Conservation (phyloP, 257 asterid genomes). For the Solanum neorickii region DNA sequence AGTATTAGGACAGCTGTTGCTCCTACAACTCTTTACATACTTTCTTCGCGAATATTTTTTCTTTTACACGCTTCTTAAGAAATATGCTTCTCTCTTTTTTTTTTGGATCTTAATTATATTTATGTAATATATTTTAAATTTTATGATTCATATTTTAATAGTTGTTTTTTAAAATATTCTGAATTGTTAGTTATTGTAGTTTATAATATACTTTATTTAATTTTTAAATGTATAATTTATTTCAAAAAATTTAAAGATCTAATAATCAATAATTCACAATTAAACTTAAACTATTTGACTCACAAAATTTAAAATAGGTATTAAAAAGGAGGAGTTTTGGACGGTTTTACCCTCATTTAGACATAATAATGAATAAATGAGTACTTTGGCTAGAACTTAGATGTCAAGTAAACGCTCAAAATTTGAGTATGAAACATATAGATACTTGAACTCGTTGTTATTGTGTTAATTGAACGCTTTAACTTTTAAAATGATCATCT, state of each 20-base stretch:
- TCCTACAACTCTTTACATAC: not conserved
- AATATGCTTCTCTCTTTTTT: fast-evolving
- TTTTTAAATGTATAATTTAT: no score
- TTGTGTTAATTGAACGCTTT: not conserved
- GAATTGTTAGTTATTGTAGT: no score
- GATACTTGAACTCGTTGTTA: not conserved
- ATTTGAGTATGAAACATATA: not conserved
- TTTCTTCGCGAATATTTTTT: not conserved
- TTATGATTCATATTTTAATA: not conserved
- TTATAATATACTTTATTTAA: no score
- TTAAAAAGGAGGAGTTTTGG: not conserved
- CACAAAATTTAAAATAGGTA: no score
- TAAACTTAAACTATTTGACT: no score
- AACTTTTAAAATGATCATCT: no score
- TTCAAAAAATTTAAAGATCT: not conserved
- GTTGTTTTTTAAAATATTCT: no score
- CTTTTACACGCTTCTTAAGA: not conserved
- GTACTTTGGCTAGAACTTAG: not conserved
- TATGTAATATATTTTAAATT: not conserved
- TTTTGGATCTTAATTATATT: no score
- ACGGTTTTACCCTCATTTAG: not conserved
- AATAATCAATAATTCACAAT: fast-evolving
- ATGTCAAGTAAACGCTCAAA: no score
- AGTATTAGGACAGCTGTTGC: not conserved
- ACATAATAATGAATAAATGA: not conserved